Conservation (phyloP, 148 eudicot genomes). For the Chenopodium quinoa region DNA sequence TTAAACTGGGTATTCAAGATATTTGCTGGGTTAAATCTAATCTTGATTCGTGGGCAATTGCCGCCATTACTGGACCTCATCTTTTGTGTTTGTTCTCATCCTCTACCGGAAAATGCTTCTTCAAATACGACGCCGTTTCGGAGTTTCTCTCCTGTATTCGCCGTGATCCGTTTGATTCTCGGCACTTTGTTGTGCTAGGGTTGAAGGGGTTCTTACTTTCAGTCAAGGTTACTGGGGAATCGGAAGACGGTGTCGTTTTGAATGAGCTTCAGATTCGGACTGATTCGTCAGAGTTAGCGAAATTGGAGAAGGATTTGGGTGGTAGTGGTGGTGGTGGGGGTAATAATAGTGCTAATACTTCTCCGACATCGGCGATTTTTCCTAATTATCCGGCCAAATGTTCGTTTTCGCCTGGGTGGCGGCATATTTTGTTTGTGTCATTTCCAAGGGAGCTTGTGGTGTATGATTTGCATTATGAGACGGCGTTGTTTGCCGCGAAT, state of each 20-base stretch:
- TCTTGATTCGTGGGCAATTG: constrained; percentile 60
- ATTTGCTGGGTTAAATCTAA: constrained; percentile 78
- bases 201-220: constrained; percentile 63
- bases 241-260: constrained; percentile 54
- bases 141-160: constrained; percentile 67
- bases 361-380: constrained; percentile 64
- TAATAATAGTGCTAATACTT: constrained; percentile 2
- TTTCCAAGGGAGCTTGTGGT: constrained; percentile 94
- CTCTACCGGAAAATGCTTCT: constrained; percentile 68
- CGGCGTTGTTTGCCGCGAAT: constrained; percentile 44
- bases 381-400: constrained; percentile 63
- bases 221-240: constrained; percentile 52
- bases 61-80: constrained; percentile 73
- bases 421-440: constrained; percentile 60
- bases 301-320: constrained; percentile 68
- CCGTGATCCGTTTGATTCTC: constrained; percentile 83
- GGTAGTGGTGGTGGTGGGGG: constrained; percentile 18
- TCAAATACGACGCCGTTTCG: constrained; percentile 64
- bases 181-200: constrained; percentile 62
- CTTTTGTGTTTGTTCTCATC: constrained; percentile 57
- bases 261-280: constrained; percentile 54
- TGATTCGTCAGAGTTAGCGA: constrained; percentile 55
- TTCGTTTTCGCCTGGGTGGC: constrained; percentile 82
- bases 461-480: constrained; percentile 80
- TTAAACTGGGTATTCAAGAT: constrained; percentile 76